phyloP scores from a whole-genome alignment of 371 early-diverging fungal species.

The Lichtheimia ornata region DNA sequence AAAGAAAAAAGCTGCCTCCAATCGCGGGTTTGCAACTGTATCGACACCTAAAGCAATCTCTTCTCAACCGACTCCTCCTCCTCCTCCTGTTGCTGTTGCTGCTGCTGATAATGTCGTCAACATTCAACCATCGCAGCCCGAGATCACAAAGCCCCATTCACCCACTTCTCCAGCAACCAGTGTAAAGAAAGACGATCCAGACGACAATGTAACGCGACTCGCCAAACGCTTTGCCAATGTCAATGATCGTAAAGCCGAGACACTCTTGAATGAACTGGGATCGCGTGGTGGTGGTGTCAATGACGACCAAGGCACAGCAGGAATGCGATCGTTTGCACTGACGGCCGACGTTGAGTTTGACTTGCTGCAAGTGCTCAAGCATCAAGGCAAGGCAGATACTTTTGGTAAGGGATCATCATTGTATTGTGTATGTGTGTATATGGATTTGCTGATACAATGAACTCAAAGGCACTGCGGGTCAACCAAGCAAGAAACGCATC shows the following conservation, averaged over 20 bases:
- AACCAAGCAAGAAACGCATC: neutral
- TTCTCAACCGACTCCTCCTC: no score
- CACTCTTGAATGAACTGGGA: slow-evolving; percentile 1
- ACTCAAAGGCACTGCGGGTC: neutral
- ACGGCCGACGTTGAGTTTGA: slow-evolving; percentile 22
- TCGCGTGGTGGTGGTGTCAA: neutral
- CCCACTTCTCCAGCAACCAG: neutral
- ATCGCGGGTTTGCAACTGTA: slow-evolving; percentile 15
- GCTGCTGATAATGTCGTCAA: no score
- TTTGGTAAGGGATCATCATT: slow-evolving; percentile 7
- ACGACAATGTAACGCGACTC: neutral
- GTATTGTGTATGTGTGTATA: neutral
- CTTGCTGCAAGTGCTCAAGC: slow-evolving; percentile 22
- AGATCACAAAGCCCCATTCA: no score
- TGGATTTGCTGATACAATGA: neutral
- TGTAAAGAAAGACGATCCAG: neutral
- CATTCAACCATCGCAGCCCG: no score
- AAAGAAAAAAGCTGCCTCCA: slow-evolving; percentile 10
- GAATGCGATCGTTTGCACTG: slow-evolving; percentile 10
- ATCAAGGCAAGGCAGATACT: neutral
- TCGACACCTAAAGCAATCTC: neutral
- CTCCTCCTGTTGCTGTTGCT: no score
- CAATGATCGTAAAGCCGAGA: slow-evolving; percentile 15
- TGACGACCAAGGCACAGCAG: neutral
- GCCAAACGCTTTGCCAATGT: slow-evolving; percentile 7